phyloP scores from a whole-genome alignment of 169 alveolate genomes.

The Babesia bigemina region DNA sequence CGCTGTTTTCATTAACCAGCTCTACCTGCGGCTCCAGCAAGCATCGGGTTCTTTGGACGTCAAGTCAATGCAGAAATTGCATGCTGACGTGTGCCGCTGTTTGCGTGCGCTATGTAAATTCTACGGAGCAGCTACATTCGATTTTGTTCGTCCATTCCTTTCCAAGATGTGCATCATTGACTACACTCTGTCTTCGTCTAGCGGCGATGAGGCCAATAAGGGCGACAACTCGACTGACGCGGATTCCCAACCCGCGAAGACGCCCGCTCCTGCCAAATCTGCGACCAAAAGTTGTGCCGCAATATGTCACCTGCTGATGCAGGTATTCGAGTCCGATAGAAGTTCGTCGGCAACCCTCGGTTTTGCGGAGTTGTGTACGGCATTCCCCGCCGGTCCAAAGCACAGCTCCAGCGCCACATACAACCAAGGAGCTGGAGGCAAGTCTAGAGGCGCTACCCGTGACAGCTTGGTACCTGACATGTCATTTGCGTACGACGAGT shows the following conservation, averaged over 20 bases:
- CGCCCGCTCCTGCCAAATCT: too few species aligned
- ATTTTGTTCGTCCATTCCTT: conserved; percentile 27
- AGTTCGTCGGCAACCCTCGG: not conserved
- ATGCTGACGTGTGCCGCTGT: conserved; percentile 18
- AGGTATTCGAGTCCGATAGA: conserved; percentile 9
- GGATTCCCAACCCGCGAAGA: not conserved
- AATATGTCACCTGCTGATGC: conserved; percentile 18
- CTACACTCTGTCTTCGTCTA: conserved; percentile 1
- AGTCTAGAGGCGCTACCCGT: not conserved
- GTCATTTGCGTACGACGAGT: conserved; percentile 5
- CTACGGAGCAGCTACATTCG: conserved; percentile 1
- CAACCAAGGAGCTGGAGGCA: not conserved
- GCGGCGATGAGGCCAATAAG: not conserved
- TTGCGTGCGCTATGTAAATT: conserved; percentile 5
- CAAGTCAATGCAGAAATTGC: conserved; percentile 9
- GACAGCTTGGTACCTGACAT: not conserved
- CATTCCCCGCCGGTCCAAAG: not conserved
- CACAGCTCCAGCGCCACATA: too few species aligned
- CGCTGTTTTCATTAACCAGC: conserved; percentile 7
- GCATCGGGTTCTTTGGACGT: not conserved
- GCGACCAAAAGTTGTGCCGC: not conserved
- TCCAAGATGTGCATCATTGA: conserved; percentile 14
- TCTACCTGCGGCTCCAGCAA: conserved; percentile 6
- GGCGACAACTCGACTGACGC: not conserved
- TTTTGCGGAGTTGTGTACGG: conserved; percentile 11